phyloP scores from a whole-genome alignment of 2,329 filamentous ascomycete species.

The Penicillium glabrum region DNA sequence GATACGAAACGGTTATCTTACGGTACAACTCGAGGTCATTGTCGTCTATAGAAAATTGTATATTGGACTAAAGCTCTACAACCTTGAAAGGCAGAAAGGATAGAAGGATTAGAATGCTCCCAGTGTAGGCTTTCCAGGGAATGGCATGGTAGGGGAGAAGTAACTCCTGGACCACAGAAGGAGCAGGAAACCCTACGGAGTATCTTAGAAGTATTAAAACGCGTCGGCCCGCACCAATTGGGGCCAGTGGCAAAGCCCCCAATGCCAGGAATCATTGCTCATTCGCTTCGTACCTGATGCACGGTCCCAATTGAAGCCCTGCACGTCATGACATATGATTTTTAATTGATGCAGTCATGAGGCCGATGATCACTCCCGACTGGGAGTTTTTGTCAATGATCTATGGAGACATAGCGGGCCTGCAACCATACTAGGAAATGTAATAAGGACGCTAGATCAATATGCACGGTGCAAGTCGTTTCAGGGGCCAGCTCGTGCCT shows the following conservation, averaged over 20 bases:
- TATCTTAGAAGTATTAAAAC: background rate
- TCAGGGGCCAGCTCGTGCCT: slow-evolving; percentile 20
- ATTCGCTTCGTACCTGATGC: background rate
- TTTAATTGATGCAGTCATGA: background rate
- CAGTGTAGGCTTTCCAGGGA: background rate
- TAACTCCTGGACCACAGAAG: background rate
- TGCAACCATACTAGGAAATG: slow-evolving; percentile 12
- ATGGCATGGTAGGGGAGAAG: background rate
- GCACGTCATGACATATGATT: background rate
- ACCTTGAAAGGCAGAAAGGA: background rate
- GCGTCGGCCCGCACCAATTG: background rate
- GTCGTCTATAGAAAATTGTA: background rate
- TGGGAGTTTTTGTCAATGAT: background rate
- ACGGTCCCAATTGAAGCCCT: background rate
- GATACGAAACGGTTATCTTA: background rate
- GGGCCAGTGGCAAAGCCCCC: background rate
- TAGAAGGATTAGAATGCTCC: background rate
- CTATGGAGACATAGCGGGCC: slow-evolving; percentile 5
- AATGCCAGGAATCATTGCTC: background rate
- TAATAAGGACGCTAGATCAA: slow-evolving; percentile 6
- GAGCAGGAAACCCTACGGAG: background rate
- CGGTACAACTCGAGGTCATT: too few species aligned
- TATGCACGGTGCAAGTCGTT: slow-evolving; percentile 6
- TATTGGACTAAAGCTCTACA: background rate
- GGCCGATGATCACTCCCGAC: background rate